Evolutionary conservation across 2,329 filamentous ascomycete genomes (phyloP), one percentile per base, ranked within the genome.

Genomic region (Microsporum audouinii): DNA sequence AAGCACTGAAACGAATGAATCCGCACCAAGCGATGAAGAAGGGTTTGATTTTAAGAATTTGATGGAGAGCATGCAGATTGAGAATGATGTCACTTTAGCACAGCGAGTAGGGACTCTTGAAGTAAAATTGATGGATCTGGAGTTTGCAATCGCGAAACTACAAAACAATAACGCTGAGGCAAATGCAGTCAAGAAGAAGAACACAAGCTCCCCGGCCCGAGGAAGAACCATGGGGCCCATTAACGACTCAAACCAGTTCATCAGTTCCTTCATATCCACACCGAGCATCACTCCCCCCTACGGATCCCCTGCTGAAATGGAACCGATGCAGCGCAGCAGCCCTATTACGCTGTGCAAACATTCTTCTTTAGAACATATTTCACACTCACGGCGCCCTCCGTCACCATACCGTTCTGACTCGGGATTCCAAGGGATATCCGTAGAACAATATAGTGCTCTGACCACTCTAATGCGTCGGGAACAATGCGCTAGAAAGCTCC

Each of bases 101-200:
- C 76, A 79, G 60, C 72, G 78, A 55, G 64, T 80, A n/a, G 76
- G 75, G 38, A 79, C 77, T 0, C 67, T 80, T 5, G 78, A 80
- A 63, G 77, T 80, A 27, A 80, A 80, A 63, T 67, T 79, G 57
- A 78, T 79, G 64, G 78, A 79, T 56, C 70, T 80, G 3, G 78
- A 80, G 64, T 77, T 78, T 60, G 78, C 78, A 3, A 76, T 80
- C 62, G 76, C 77, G 0, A 75, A 77, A 59, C 71, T 80, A 62
- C 78, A 79, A 65, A 43, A 34, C n/a, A 31, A 59, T 34, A 12
- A n/a, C 8, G 29, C 47, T 57, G 27, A 51, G 57, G 33, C 53
- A 41, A 12, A 17, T 36, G 51, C 27, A 34, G 49, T 14, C 12
- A 34, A 31, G 31, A 60, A 60, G n/a, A 55, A 56, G 41, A 12